These are phyloP conservation scores for Chaetomium fimeti DNA, from an alignment of 495 filamentous ascomycete genomes.

Conservation along the genomic window DNA sequence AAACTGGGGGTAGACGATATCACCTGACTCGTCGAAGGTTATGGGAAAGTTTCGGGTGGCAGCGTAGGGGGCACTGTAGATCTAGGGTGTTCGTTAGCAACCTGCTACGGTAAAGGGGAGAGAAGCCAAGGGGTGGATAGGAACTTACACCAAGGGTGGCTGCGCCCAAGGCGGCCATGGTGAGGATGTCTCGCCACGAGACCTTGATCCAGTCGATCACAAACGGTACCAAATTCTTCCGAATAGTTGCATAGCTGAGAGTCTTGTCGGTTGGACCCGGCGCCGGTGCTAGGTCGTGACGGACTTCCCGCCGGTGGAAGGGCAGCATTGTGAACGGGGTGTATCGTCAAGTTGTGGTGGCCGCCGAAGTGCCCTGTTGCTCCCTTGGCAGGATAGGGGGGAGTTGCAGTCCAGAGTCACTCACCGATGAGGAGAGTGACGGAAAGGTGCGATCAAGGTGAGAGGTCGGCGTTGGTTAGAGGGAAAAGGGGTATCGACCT, in stretches of 20 bases:
- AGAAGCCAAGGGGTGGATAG: conserved; percentile 14
- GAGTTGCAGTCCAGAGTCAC: not conserved
- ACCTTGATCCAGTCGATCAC: conserved; percentile 50
- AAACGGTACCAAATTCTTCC: conserved; percentile 7
- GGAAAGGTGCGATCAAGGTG: not conserved
- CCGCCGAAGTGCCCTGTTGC: not conserved
- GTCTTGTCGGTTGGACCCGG: conserved; percentile 4
- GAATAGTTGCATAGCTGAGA: not conserved
- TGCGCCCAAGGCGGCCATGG: conserved; percentile 56
- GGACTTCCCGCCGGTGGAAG: conserved; percentile 15
- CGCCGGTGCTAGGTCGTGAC: not conserved
- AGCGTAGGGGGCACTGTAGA: conserved; percentile 58
- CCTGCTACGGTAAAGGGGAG: not conserved
- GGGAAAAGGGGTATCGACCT: no score
- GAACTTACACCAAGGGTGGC: conserved; percentile 56
- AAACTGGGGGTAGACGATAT: conserved; percentile 60
- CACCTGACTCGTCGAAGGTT: conserved; percentile 51
- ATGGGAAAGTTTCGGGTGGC: conserved; percentile 41
- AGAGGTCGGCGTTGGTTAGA: not conserved
- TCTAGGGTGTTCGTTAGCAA: conserved; percentile 30
- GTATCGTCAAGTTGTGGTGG: not conserved
- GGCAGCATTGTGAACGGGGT: conserved; percentile 5
- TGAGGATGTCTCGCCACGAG: conserved; percentile 58
- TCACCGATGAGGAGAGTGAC: not conserved
- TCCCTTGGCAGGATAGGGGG: no score